Evolutionary conservation across 805 yeast species (phyloP).

Genomic region (Candida yuanshanica): DNA sequence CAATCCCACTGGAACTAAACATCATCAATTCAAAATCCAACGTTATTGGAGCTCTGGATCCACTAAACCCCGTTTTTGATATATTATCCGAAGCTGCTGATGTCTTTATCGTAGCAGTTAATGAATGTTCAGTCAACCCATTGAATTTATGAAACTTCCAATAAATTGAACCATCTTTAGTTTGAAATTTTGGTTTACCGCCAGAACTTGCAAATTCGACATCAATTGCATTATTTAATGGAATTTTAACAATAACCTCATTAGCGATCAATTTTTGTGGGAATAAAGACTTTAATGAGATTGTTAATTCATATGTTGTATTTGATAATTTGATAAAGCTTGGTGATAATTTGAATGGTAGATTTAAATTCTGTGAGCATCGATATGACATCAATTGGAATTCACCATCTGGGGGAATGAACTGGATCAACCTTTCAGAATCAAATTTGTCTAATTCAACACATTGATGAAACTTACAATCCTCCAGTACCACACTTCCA

Average conservation of each 20-base stretch:
- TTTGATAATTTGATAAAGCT: constrained; percentile 41
- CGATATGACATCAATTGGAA: constrained; percentile 79
- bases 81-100: not conserved
- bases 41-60: constrained; percentile 65
- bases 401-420: constrained; percentile 84
- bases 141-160: constrained; percentile 70
- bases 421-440: constrained; percentile 55
- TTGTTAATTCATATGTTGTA: constrained; percentile 44
- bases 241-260: constrained; percentile 58
- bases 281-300: constrained; percentile 59
- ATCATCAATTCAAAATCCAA: constrained; percentile 63
- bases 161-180: constrained; percentile 55
- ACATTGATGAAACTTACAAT: constrained; percentile 83
- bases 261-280: constrained; percentile 55
- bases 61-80: constrained; percentile 4
- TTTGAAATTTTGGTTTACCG: constrained; percentile 65
- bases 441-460: constrained; percentile 71
- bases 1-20: constrained; percentile 73
- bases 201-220: constrained; percentile 39
- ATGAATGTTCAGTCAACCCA: constrained; percentile 59
- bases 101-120: constrained; percentile 48
- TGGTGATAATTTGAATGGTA: constrained; percentile 69
- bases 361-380: constrained; percentile 47
- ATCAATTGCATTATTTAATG: constrained; percentile 60
- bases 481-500: constrained; percentile 56